phyloP scores from a whole-genome alignment of 306 rosid genomes.

The Nissolia schottii region DNA sequence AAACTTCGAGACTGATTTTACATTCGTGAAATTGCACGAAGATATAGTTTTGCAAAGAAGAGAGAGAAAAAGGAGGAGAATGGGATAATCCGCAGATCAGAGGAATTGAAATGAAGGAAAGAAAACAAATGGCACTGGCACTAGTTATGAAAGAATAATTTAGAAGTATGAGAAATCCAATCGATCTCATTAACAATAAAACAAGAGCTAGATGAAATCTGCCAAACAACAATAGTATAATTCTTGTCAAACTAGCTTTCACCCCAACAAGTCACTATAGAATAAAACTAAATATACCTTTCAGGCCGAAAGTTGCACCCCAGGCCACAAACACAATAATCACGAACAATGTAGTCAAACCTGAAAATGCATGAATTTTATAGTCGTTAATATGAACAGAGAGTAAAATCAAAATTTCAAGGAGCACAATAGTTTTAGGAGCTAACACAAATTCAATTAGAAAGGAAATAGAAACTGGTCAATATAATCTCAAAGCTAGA shows the following conservation, averaged over 20 bases:
- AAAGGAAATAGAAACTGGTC: background rate
- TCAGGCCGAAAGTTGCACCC: constrained; percentile 82
- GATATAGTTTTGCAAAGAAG: too few species aligned
- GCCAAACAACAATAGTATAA: background rate
- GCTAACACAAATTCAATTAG: background rate
- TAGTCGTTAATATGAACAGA: background rate
- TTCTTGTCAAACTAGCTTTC: constrained; percentile 20
- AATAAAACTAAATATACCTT: constrained; percentile 39
- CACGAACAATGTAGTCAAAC: constrained; percentile 92
- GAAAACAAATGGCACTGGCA: too few species aligned
- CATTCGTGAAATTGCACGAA: too few species aligned
- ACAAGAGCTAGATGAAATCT: too few species aligned
- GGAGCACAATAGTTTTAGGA: constrained; percentile 12
- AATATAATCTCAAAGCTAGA: background rate
- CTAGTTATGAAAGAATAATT: too few species aligned
- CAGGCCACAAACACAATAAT: constrained; percentile 80
- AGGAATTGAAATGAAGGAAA: too few species aligned
- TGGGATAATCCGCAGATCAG: too few species aligned
- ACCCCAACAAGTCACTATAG: background rate
- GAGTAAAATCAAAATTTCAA: background rate
- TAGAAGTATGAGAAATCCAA: too few species aligned
- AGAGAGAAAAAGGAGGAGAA: too few species aligned
- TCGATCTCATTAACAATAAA: too few species aligned
- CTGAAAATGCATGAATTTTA: constrained; percentile 33
- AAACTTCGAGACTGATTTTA: too few species aligned